A percentile compares a stretch with the other conserved stretches of the same genome.
These are phyloP conservation scores for Echinochloa phyllopogon DNA, from an alignment of 176 grass and related monocot genomes.

Conservation along the genomic window DNA sequence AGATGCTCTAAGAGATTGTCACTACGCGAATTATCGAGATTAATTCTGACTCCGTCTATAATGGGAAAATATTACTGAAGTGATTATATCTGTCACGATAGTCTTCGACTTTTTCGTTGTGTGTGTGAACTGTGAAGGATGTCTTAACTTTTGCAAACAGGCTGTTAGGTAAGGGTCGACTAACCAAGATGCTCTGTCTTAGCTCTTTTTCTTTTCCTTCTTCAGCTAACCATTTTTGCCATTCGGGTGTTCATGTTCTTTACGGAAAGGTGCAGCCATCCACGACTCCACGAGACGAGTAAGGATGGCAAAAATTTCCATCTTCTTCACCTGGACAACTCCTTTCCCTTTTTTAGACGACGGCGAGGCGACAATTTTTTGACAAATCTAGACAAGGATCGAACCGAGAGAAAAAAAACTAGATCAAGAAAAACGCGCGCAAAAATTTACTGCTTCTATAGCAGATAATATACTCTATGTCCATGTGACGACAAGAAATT, in stretches of 20 bases:
- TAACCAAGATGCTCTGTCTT: not conserved
- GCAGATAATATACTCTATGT: not conserved
- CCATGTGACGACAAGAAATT: not conserved
- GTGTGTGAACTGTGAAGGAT: not conserved
- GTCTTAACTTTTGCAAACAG: not conserved
- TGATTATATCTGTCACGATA: too few species aligned
- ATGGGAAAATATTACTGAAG: too few species aligned
- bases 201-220: not conserved
- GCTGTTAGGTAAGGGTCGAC: not conserved
- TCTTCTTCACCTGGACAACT: not conserved
- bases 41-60: too few species aligned
- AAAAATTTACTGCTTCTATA: not conserved
- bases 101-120: too few species aligned
- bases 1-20: too few species aligned
- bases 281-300: not conserved
- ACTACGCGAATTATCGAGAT: too few species aligned
- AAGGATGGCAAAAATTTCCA: not conserved
- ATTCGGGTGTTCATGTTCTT: not conserved
- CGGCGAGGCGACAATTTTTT: not conserved
- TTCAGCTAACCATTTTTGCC: not conserved
- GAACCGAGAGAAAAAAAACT: not conserved
- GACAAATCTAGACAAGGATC: not conserved
- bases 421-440: too few species aligned
- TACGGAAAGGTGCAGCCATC: not conserved
- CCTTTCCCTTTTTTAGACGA: not conserved